Conservation (phyloP, 2,329 filamentous ascomycete genomes). For the Aspergillus sp. region DNA sequence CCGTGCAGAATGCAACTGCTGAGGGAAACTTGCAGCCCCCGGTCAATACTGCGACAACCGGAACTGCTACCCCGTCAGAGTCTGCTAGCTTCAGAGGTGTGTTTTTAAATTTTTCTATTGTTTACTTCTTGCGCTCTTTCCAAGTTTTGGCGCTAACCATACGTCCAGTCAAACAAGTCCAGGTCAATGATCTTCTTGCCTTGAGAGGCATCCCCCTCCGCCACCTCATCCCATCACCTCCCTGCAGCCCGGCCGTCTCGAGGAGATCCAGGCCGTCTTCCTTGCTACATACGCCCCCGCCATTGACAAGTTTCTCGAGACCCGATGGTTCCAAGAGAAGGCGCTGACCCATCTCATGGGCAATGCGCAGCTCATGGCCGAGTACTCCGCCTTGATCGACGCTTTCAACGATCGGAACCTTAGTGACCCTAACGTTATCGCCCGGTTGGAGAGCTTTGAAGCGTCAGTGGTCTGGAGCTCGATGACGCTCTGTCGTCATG, state of each 20-base stretch:
- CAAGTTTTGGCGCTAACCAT: slow-evolving; percentile 1
- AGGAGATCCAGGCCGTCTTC: slow-evolving; percentile 68
- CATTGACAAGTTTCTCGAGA: slow-evolving; percentile 74
- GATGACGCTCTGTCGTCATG: slow-evolving; percentile 49
- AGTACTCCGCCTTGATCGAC: slow-evolving; percentile 62
- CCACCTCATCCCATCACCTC: slow-evolving; percentile 49
- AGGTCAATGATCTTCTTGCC: slow-evolving; percentile 67
- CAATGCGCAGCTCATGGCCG: slow-evolving; percentile 58
- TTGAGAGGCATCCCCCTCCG: slow-evolving; percentile 56
- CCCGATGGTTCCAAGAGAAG: slow-evolving; percentile 68
- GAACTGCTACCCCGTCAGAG: slow-evolving; percentile 28
- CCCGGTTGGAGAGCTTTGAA: slow-evolving; percentile 49
- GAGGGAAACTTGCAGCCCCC: slow-evolving; percentile 23
- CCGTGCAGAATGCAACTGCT: slow-evolving; percentile 25
- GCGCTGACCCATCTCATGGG: slow-evolving; percentile 50
- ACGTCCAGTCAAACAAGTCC: slow-evolving; percentile 58
- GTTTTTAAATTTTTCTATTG: neutral
- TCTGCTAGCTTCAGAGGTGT: slow-evolving; percentile 48
- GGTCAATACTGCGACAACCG: slow-evolving; percentile 18
- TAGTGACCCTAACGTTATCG: slow-evolving; percentile 31
- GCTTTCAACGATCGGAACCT: slow-evolving; percentile 38
- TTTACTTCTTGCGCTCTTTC: neutral
- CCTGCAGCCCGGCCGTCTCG: slow-evolving; percentile 45
- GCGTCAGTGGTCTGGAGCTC: slow-evolving; percentile 58
- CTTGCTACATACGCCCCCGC: slow-evolving; percentile 70